Evolutionary conservation across 1,284 basidiomycete species (phyloP), one percentile per base, ranked within the genome.

Genomic region (Exsudoporus floridanus): DNA sequence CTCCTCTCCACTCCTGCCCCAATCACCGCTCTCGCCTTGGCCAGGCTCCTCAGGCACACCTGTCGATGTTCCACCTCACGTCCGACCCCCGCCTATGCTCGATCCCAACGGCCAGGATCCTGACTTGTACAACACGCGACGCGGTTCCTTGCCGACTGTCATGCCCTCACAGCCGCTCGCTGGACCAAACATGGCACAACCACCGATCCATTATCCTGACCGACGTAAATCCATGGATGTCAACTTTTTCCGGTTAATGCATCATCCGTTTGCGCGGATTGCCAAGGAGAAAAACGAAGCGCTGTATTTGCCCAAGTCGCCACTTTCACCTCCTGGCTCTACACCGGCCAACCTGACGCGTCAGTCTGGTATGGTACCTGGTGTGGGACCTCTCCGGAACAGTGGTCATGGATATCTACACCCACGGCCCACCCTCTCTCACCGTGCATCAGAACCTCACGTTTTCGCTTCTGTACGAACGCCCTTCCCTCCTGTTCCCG

Each of bases 221-320:
- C 74, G 83, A 55, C 76, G 84, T 40, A 72, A 78, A 54, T 84
- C 82, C 14, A 78, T 86, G 57, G 84, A 86, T 60, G 74, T 79
- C 41, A 81, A 77, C 60, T 74, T 83, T 40, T 77, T 78, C 58
- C 78, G 83, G n/a, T 76, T 88, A 19, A 74, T 78, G 27, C 69
- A 69, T 25, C 84, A 88, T 56, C 86, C 86, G 0, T 88, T 81
- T 57, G 84, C 84, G 21, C 73, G 73, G 39, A 66, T 83, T 36
- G 83, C 83, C 34, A 73, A 77, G 52, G 79, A 78, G 10, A 80
- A 80, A 62, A 85, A 84, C 45, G 76, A 71, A 46, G 74, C 73
- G 7, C 58, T 80, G 18, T 80, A 72, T 61, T 69, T 69, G 61
- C 63, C 72, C 63, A 60, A 72, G 65, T 61, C 72, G 4, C 69